Percentiles rank a stretch among this genome's conserved stretches.
phyloP scores from a whole-genome alignment of 495 filamentous ascomycete species.

The Neurospora tetraspora region DNA sequence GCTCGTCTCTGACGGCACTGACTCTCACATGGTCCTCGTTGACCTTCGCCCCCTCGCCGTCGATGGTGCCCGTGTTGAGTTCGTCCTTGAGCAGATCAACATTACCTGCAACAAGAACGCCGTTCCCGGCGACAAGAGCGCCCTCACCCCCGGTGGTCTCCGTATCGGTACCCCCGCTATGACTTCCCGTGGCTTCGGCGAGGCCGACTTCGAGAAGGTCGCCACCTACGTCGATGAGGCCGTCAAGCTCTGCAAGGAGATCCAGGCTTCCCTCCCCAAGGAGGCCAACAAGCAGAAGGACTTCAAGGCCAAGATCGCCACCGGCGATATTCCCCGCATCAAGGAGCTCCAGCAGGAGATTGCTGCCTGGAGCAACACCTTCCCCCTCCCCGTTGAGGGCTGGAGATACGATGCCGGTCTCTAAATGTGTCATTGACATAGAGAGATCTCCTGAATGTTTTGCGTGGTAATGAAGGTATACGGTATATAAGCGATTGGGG shows the following conservation, averaged over 20 bases:
- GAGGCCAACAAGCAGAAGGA: slow-evolving; percentile 98
- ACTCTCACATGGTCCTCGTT: slow-evolving; percentile 97
- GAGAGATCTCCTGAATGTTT: neutral
- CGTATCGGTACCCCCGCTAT: slow-evolving; percentile 96
- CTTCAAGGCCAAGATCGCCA: slow-evolving; percentile 86
- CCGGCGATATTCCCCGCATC: slow-evolving; percentile 69
- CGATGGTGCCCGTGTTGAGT: slow-evolving; percentile 93
- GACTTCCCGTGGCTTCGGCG: slow-evolving; percentile 88
- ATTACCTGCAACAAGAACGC: slow-evolving; percentile 99
- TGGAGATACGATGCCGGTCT: slow-evolving; percentile 43
- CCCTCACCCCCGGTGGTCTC: slow-evolving; percentile 87
- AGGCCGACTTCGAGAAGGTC: slow-evolving; percentile 86
- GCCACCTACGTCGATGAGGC: slow-evolving; percentile 77
- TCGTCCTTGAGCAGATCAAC: slow-evolving; percentile 93
- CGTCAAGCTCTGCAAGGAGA: slow-evolving; percentile 72
- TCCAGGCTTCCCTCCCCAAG: slow-evolving; percentile 81
- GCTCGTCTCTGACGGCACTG: slow-evolving; percentile 91
- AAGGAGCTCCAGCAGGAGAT: slow-evolving; percentile 81
- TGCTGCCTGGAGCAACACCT: slow-evolving; percentile 73
- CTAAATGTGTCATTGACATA: slow-evolving; percentile 15
- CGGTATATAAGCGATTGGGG: slow-evolving; percentile 3
- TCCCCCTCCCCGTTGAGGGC: slow-evolving; percentile 82
- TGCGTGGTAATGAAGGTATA: neutral
- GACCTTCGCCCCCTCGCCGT: slow-evolving; percentile 72
- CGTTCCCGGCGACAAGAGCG: slow-evolving; percentile 95